Conservation (phyloP, 129 eudicot species). For the Lactuca sativa region DNA sequence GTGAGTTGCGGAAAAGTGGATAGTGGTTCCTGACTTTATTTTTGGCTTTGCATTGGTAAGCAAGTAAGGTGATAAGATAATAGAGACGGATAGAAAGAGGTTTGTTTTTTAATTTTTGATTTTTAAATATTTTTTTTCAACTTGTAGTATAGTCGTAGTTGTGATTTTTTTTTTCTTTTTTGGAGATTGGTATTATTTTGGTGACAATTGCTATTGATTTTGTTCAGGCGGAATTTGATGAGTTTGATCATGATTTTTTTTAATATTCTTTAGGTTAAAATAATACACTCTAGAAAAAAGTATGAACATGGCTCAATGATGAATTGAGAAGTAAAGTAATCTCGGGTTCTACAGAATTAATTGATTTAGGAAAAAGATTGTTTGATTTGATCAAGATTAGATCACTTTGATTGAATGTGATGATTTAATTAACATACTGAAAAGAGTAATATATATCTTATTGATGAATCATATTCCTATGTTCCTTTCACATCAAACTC, state of each 20-base stretch:
- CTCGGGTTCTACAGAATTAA: too few species aligned
- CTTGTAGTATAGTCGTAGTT: constrained; percentile 23
- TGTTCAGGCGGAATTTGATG: constrained; percentile 13
- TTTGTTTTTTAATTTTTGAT: not conserved
- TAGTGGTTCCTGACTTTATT: constrained; percentile 1
- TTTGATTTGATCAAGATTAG: too few species aligned
- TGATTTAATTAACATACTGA: too few species aligned
- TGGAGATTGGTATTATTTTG: constrained; percentile 25
- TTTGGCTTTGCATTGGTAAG: constrained; percentile 19
- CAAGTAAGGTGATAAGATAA: constrained; percentile 20
- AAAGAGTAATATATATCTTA: too few species aligned
- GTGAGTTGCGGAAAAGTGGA: constrained; percentile 39
- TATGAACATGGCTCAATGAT: too few species aligned
- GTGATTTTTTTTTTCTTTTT: constrained; percentile 3
- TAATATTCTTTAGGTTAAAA: too few species aligned
- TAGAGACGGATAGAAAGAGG: constrained; percentile 28
- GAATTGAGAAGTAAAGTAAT: too few species aligned
- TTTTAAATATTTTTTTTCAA: not conserved
- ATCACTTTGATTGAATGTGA: too few species aligned
- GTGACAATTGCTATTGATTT: constrained; percentile 19
- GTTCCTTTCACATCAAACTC: too few species aligned
- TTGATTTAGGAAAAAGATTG: too few species aligned
- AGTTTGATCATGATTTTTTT: constrained; percentile 19
- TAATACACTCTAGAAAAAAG: too few species aligned
- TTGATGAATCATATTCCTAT: too few species aligned